A percentile compares a stretch with the other conserved stretches of the same genome.
phyloP scores from a whole-genome alignment of 768 basidiomycete genomes.

The Suillus alpinus region DNA sequence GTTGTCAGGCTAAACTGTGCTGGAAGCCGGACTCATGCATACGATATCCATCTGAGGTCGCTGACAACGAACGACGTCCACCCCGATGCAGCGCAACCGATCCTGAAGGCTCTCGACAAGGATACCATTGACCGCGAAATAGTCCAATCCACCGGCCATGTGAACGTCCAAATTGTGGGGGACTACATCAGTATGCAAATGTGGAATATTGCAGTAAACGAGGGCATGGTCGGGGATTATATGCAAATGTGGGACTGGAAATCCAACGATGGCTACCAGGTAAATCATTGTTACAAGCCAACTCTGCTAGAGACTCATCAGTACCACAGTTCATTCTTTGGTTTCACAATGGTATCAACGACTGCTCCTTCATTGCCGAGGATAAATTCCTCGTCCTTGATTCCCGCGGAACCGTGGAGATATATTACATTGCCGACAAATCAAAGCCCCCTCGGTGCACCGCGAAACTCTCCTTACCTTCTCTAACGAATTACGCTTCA shows the following conservation, averaged over 20 bases:
- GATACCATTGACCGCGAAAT: not conserved
- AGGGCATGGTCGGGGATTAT: slow-evolving; percentile 31
- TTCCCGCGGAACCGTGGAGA: slow-evolving; percentile 46
- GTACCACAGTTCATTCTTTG: slow-evolving; percentile 38
- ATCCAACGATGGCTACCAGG: slow-evolving; percentile 18
- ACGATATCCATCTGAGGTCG: slow-evolving; percentile 47
- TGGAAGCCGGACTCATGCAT: slow-evolving; percentile 37
- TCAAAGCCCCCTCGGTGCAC: slow-evolving; percentile 32
- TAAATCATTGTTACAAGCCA: not conserved
- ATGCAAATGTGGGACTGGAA: slow-evolving; percentile 55
- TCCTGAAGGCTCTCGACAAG: slow-evolving; percentile 18
- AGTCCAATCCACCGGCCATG: slow-evolving; percentile 11
- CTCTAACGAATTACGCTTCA: slow-evolving; percentile 40
- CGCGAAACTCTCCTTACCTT: slow-evolving; percentile 43
- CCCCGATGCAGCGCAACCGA: slow-evolving; percentile 39
- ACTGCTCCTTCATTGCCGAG: slow-evolving; percentile 49
- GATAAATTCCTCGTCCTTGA: slow-evolving; percentile 47
- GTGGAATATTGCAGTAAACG: not conserved
- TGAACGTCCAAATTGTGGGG: slow-evolving; percentile 47
- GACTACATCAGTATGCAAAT: slow-evolving; percentile 49
- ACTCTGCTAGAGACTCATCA: not conserved
- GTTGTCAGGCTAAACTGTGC: slow-evolving; percentile 3
- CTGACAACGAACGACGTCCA: slow-evolving; percentile 51
- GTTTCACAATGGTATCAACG: slow-evolving; percentile 47
- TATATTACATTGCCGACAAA: slow-evolving; percentile 40